Base-by-base conservation (phyloP, 371 early-diverging fungal genomes). In the Syncephalastrum contaminatum region DNA sequence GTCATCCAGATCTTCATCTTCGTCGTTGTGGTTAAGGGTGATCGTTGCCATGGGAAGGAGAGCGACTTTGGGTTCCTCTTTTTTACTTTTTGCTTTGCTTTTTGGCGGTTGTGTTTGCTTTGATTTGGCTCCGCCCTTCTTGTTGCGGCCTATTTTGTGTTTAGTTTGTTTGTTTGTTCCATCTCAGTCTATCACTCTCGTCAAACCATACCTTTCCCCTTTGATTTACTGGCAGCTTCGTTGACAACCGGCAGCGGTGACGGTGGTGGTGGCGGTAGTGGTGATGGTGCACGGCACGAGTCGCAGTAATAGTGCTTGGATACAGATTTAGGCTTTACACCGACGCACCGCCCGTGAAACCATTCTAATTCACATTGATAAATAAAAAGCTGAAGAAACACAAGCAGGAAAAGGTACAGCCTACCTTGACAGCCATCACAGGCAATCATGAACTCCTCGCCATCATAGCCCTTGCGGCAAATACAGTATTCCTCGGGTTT, bases 281-380 rank as follows among this genome's bases (percentile, higher is more conserved):
- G 15, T 12, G 45, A 21, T 6, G 45, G 45, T 44, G 46, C 46
- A 19, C 40, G 25, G 43, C 84, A 83, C 15, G 65, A 62, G 24
- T 68, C 67, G 48, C 84, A 83, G 56, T 69, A 78, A 50, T 78
- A 83, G 48, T 81, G 75, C 21, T 75, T 74, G 16, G 66, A 71
- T 2, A 74, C 72, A 12, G 70, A 66, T 53, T 80, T 80, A 1
- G 82, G 79, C 42, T 62, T 70, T 40, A 87, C 58, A 20, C 81
- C 83, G 10, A 88, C 85, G 59, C 91, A 90, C 20, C 67, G 67
- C 2, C 91, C 91, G 72, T 90, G 91, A 69, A 85, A 88, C 91
- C 91, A 90, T 68, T 83, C 84, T 83, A 61, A 43, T 36, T 19
- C 42, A 12, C 16, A 10, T 22, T 21, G 6, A 43, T 43, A 39